These are phyloP conservation scores for Chrysanthemum lavandulifolium DNA, from an alignment of 129 eudicot species.

Conservation along the genomic window DNA sequence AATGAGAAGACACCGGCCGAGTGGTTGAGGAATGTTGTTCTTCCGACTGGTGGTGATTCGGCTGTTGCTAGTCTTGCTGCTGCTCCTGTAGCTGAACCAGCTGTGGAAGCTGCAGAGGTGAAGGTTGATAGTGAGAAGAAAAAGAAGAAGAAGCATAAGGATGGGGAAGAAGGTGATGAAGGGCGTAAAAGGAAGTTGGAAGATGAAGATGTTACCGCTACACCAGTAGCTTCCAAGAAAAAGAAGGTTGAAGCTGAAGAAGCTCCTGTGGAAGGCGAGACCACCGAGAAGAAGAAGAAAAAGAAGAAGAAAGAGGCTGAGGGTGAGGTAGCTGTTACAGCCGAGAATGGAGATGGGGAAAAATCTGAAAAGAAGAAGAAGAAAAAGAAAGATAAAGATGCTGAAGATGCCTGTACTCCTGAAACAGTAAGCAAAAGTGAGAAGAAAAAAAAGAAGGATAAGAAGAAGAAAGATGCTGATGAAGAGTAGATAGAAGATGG, in stretches of 20 bases:
- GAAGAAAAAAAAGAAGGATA: constrained; percentile 56
- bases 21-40: constrained; percentile 81
- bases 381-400: constrained; percentile 49
- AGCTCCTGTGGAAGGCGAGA: constrained; percentile 29
- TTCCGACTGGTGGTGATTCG: constrained; percentile 75
- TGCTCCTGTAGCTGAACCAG: constrained; percentile 26
- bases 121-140: constrained; percentile 50
- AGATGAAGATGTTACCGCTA: constrained; percentile 33
- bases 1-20: constrained; percentile 73
- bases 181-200: constrained; percentile 46
- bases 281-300: constrained; percentile 51
- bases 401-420: constrained; percentile 37
- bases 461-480: constrained; percentile 61
- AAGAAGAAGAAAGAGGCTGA: constrained; percentile 45
- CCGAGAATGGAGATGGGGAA: constrained; percentile 43
- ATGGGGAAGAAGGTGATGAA: constrained; percentile 26
- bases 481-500: constrained; percentile 37
- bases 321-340: constrained; percentile 22
- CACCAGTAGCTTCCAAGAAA: constrained; percentile 29
- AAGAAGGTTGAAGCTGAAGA: constrained; percentile 35
- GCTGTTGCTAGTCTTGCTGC: constrained; percentile 72
- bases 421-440: constrained; percentile 42
- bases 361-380: constrained; percentile 71
- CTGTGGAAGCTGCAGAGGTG: constrained; percentile 17
- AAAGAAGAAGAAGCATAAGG: constrained; percentile 41